Conservation (phyloP, 208 protist genomes). For the Trypanosoma avium region DNA sequence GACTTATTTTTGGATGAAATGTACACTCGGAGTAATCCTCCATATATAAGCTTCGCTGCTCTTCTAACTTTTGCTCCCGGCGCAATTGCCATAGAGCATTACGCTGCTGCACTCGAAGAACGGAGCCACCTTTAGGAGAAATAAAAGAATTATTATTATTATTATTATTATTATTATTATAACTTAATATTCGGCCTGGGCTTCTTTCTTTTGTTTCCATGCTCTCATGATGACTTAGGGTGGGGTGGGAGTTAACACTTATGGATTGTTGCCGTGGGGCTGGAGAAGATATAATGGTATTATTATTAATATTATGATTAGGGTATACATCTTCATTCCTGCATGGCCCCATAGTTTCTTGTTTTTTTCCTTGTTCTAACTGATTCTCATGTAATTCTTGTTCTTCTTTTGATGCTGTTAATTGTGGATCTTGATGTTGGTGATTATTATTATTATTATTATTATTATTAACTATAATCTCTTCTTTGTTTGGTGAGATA, state of each 20-base stretch:
- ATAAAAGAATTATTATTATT: conserved; percentile 6
- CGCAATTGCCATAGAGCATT: conserved; percentile 18
- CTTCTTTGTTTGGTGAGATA: too few species aligned
- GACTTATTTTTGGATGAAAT: conserved; percentile 12
- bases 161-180: neutral
- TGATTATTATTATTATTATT: neutral
- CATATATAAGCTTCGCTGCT: conserved; percentile 3
- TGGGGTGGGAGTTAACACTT: neutral
- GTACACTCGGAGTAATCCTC: conserved; percentile 21
- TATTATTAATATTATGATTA: neutral
- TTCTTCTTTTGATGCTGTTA: neutral
- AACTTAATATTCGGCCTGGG: neutral
- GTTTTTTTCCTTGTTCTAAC: neutral
- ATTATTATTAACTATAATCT: too few species aligned
- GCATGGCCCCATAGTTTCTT: neutral
- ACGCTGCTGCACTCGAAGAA: conserved; percentile 14
- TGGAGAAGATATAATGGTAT: neutral
- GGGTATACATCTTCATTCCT: too few species aligned
- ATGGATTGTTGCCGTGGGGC: neutral
- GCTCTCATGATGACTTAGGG: neutral
- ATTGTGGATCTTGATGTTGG: neutral
- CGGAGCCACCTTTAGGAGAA: conserved; percentile 4
- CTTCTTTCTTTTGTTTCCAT: neutral
- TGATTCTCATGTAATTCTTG: neutral
- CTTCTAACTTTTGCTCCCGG: conserved; percentile 18